These are phyloP conservation scores for Penicillium lividum DNA, from an alignment of 495 filamentous ascomycete species.

Conservation along the genomic window DNA sequence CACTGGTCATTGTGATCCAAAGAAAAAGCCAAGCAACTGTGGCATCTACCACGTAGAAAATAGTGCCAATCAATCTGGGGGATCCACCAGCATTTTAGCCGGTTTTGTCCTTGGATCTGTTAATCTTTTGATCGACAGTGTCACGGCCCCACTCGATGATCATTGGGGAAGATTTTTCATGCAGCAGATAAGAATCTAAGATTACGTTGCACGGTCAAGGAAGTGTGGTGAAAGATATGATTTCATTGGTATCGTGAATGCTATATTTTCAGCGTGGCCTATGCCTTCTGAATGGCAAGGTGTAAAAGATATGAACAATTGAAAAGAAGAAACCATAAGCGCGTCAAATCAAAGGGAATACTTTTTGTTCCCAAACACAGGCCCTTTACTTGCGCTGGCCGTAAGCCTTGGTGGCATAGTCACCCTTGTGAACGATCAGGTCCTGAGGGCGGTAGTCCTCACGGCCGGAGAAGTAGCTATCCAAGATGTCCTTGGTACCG, in stretches of 20 bases:
- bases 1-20: not conserved
- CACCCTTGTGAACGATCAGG: constrained; percentile 86
- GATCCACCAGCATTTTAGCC: not conserved
- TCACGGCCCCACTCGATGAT: constrained; percentile 11
- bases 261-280: constrained; percentile 24
- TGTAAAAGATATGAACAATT: constrained; percentile 18
- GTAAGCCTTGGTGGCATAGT: constrained; percentile 96
- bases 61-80: not conserved
- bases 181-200: not conserved
- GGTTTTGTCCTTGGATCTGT: constrained; percentile 3
- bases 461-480: constrained; percentile 84
- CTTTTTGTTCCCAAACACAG: constrained; percentile 1
- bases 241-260: constrained; percentile 36
- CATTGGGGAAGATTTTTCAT: not conserved
- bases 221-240: constrained; percentile 9
- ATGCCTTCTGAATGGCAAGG: constrained; percentile 13
- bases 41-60: not conserved
- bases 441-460: constrained; percentile 89
- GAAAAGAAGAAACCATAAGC: constrained; percentile 5
- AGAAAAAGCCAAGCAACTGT: not conserved
- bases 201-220: not conserved
- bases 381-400: constrained; percentile 70
- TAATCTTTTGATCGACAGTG: constrained; percentile 6
- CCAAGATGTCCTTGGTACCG: constrained; percentile 85
- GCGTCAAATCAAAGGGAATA: constrained; percentile 8